Percentiles rank a stretch among this genome's conserved stretches.
Conservation (phyloP, 2,329 filamentous ascomycete genomes). For the Raffaelea albimanens region DNA sequence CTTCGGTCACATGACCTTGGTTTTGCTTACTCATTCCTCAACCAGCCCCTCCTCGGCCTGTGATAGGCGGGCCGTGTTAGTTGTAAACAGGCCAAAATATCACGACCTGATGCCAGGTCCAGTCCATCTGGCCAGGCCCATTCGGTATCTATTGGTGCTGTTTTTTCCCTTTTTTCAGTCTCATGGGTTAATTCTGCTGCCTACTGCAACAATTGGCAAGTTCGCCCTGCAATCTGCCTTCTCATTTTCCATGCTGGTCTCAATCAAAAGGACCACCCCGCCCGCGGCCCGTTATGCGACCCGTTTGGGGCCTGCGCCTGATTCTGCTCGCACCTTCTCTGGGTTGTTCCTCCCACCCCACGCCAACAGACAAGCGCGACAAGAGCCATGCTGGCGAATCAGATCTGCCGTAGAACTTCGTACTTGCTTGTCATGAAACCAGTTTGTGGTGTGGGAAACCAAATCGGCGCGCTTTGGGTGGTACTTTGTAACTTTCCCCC, state of each 20-base stretch:
- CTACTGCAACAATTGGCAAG: neutral
- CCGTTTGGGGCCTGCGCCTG: constrained; percentile 9
- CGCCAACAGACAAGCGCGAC: constrained; percentile 1
- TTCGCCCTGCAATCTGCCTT: constrained; percentile 10
- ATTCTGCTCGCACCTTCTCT: too few species aligned
- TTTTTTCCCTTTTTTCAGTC: neutral
- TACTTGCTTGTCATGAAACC: neutral
- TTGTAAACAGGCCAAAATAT: too few species aligned
- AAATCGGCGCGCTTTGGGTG: neutral
- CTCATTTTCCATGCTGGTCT: neutral
- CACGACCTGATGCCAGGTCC: too few species aligned
- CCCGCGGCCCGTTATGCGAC: constrained; percentile 11
- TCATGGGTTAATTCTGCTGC: neutral
- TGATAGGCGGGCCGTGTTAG: too few species aligned
- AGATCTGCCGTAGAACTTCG: neutral
- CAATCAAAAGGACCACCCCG: neutral
- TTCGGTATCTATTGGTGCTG: neutral
- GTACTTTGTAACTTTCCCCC: neutral
- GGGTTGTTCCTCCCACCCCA: neutral
- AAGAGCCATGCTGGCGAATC: neutral
- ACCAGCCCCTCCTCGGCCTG: too few species aligned
- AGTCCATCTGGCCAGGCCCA: neutral
- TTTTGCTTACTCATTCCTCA: too few species aligned
- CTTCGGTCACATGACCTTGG: too few species aligned
- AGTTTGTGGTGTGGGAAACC: neutral